Conservation (phyloP, 2,329 filamentous ascomycete genomes). For the Elsinoe arachidis region DNA sequence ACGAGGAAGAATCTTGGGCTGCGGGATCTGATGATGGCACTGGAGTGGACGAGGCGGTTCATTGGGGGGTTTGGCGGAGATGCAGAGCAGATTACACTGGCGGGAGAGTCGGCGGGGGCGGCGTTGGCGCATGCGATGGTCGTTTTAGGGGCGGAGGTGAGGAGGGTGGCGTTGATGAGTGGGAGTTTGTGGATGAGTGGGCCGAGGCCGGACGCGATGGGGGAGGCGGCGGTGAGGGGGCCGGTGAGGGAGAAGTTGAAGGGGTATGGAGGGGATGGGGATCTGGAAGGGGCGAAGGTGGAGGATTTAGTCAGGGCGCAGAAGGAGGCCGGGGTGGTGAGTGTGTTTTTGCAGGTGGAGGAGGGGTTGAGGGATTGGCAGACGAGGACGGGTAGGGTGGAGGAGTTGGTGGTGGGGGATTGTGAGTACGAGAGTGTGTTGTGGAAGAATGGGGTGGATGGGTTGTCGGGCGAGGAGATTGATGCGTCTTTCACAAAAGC, state of each 20-base stretch:
- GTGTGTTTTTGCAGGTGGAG: constrained; percentile 37
- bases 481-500: constrained; percentile 28
- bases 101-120: constrained; percentile 40
- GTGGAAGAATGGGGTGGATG: constrained; percentile 38
- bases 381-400: constrained; percentile 24
- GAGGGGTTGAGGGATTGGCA: constrained; percentile 32
- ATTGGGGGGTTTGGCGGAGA: constrained; percentile 31
- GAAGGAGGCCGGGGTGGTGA: constrained; percentile 31
- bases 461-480: constrained; percentile 28
- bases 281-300: constrained; percentile 26
- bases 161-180: constrained; percentile 33
- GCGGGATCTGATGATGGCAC: constrained; percentile 24
- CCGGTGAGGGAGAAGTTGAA: constrained; percentile 17
- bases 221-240: constrained; percentile 24
- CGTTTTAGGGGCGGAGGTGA: constrained; percentile 26
- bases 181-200: constrained; percentile 38
- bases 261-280: constrained; percentile 18
- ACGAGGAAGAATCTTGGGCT: constrained; percentile 25
- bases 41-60: constrained; percentile 28
- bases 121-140: constrained; percentile 39
- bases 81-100: constrained; percentile 32
- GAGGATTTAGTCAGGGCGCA: constrained; percentile 29
- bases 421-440: constrained; percentile 37
- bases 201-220: constrained; percentile 31
- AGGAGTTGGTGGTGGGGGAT: constrained; percentile 37